phyloP scores from a whole-genome alignment of 2,329 filamentous ascomycete species.

The Pseudogymnoascus sp. region DNA sequence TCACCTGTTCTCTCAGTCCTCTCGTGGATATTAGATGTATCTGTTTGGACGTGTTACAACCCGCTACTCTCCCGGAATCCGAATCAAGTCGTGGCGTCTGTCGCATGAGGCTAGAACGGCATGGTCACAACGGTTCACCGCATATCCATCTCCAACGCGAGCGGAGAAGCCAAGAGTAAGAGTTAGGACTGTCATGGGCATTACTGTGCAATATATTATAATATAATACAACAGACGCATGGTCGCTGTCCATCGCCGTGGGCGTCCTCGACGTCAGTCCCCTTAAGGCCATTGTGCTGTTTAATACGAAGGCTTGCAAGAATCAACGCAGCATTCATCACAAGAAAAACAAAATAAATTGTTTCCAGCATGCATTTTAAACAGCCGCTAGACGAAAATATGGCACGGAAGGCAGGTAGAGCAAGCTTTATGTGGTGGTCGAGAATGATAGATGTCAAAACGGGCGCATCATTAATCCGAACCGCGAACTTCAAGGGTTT shows the following conservation, averaged over 20 bases:
- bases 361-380: neutral
- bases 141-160: neutral
- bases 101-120: neutral
- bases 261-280: neutral
- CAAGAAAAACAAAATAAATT: neutral
- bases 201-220: neutral
- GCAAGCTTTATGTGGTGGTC: neutral
- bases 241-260: neutral
- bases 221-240: neutral
- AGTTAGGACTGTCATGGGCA: neutral
- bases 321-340: neutral
- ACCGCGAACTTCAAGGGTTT: neutral
- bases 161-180: neutral
- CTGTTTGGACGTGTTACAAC: neutral
- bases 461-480: neutral
- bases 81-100: neutral
- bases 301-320: neutral
- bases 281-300: neutral
- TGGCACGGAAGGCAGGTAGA: too few relatives aligned
- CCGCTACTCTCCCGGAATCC: neutral
- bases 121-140: neutral
- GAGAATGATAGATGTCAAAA: neutral
- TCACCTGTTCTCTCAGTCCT: neutral
- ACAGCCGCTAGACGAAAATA: neutral
- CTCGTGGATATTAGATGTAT: neutral